Base-by-base conservation (phyloP, 148 eudicot species). In the Diospyros lotus region DNA sequence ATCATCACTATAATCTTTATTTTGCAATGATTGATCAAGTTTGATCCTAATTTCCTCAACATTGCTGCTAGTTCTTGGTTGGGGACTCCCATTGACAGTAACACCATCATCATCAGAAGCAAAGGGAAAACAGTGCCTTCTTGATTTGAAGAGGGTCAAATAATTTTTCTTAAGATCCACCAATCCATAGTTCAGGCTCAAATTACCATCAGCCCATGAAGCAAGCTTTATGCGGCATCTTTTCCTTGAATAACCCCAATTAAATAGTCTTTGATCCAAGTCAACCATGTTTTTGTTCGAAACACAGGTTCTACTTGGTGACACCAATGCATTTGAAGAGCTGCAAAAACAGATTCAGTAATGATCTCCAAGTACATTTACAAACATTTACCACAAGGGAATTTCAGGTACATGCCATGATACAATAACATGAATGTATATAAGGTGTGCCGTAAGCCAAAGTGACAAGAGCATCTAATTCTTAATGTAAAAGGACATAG, bases 71-170 rank as follows among this genome's bases (percentile, higher is more conserved):
- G 80, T 83, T 65, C 83, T 86, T 79, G 89, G 80, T 70, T 85
- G 89, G 43, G 94, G 82, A 81, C 76, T 86, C 58, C 93, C 92
- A 77, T 92, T 89, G 77, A 95, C 88, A 42, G 91, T 85, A 74
- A 90, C 86, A 65, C 94, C 88, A 71, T 95, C 98, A 87, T 92
- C 94, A 73, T 96, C 84, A 75, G 97, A 81, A 71, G 97, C 89
- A 79, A 62, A 82, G 65, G 75, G 73, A 80, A 82, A 64, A 48
- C 83, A 51, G 68, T 45, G 81, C 68, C 77, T 77, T 82, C 77
- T 85, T 64, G 81, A 66, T 84, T 75, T 86, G 44, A 66, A 68
- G 73, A 80, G 77, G 72, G 66, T 77, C 41, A 71, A 50, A 74
- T 72, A 66, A 63, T 73, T 84, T 79, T 80, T 86, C 71, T 59